Evolutionary conservation across 1,139 yeast species (phyloP).

Genomic region (Diutina pseudorugosa): DNA sequence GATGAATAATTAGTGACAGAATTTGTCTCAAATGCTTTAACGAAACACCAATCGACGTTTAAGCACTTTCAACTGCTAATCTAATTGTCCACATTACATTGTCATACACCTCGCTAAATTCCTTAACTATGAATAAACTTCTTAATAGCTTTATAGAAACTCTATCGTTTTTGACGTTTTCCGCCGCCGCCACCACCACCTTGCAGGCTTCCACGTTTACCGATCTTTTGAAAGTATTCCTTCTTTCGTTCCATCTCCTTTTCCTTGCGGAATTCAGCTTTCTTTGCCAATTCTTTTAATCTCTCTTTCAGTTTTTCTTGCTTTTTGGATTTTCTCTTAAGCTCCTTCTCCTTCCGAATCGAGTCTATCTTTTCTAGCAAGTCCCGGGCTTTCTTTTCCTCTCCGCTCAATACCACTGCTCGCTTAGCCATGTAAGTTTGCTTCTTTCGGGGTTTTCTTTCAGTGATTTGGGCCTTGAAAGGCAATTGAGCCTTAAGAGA

Average conservation of each 20-base stretch:
- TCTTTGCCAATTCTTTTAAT: conserved; percentile 60
- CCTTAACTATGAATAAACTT: no score
- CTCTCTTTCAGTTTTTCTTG: conserved; percentile 66
- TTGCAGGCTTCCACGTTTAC: conserved; percentile 12
- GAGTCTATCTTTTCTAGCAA: conserved; percentile 82
- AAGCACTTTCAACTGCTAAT: no score
- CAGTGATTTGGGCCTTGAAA: conserved; percentile 67
- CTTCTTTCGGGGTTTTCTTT: conserved; percentile 62
- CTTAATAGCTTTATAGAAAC: no score
- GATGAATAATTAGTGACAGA: no score
- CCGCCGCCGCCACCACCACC: background rate
- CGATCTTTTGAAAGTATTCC: conserved; percentile 68
- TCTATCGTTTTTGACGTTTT: background rate
- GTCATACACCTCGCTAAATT: no score
- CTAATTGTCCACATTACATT: no score
- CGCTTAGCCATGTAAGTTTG: conserved; percentile 79
- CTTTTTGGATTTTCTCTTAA: conserved; percentile 65
- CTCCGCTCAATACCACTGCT: conserved; percentile 87
- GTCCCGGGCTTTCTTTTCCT: conserved; percentile 86
- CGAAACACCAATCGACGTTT: no score
- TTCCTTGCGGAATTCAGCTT: conserved; percentile 58
- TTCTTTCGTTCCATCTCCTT: conserved; percentile 79
- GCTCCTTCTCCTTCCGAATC: conserved; percentile 74
- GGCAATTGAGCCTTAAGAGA: conserved; percentile 70
- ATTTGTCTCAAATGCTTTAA: no score